Evolutionary conservation across 129 eudicot genomes (phyloP).

Genomic region (Flaveria bidentis): DNA sequence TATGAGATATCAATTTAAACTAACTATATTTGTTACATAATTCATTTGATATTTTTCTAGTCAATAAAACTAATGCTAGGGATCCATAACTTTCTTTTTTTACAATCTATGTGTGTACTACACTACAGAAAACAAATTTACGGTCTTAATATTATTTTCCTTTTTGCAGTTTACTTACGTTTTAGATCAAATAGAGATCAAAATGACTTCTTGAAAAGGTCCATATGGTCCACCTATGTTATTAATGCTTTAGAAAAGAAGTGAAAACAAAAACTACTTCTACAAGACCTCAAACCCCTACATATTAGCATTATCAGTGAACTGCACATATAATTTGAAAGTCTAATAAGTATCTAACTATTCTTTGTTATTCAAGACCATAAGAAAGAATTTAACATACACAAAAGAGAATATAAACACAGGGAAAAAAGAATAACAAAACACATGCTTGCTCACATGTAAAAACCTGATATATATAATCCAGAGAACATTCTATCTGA

Average conservation of each 20-base stretch:
- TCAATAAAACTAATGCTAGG: conserved; percentile 4
- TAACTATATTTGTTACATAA: background rate
- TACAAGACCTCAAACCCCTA: background rate
- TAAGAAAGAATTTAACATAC: background rate
- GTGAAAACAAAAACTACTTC: background rate
- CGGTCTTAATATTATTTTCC: background rate
- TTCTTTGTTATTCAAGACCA: background rate
- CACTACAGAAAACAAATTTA: background rate
- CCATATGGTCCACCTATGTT: background rate
- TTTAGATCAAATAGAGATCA: background rate
- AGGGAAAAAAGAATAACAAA: background rate
- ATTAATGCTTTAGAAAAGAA: background rate
- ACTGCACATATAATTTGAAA: background rate
- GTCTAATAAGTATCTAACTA: no score
- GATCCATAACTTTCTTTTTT: background rate
- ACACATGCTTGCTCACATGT: background rate
- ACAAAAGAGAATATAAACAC: background rate
- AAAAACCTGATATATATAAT: background rate
- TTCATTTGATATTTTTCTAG: background rate
- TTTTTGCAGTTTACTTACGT: background rate
- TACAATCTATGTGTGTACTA: background rate
- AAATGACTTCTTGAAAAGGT: background rate
- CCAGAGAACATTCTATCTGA: background rate
- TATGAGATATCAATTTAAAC: background rate
- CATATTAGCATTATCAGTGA: background rate